Conservation (phyloP, 305 asterid species). For the Plantago coronopus region DNA sequence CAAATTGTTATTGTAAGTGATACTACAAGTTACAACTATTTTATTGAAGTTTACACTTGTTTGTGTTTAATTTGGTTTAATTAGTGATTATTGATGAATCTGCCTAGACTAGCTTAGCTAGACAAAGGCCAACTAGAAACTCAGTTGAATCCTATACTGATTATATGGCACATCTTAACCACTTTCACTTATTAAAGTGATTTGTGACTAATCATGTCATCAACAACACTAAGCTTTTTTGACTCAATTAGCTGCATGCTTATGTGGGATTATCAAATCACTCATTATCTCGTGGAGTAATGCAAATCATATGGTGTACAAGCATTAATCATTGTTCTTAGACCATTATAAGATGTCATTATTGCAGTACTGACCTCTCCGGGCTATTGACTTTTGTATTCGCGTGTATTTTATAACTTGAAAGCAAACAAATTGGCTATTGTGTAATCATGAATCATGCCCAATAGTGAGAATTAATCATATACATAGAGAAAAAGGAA, state of each 20-base stretch:
- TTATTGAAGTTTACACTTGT: too few species aligned
- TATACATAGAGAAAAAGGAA: too few species aligned
- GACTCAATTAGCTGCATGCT: slow-evolving; percentile 4
- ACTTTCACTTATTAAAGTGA: slow-evolving; percentile 6
- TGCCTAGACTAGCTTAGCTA: neutral
- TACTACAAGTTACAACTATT: slow-evolving; percentile 14
- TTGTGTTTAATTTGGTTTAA: neutral
- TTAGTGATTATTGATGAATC: neutral
- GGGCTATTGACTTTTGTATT: neutral
- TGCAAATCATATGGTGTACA: neutral
- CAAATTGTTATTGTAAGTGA: slow-evolving; percentile 21
- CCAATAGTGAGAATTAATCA: too few species aligned
- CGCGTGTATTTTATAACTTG: neutral
- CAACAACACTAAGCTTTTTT: neutral
- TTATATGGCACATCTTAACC: neutral
- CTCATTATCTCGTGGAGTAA: neutral
- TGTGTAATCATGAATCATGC: too few species aligned
- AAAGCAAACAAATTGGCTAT: too few species aligned
- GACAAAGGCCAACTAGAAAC: neutral
- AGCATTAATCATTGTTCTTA: neutral
- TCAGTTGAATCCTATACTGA: neutral
- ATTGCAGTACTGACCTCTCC: neutral
- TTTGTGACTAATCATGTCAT: neutral
- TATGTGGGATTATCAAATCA: slow-evolving; percentile 4
- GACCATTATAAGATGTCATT: neutral